Base-by-base conservation (phyloP, 2,329 filamentous ascomycete species). In the Botrytis byssoidea region DNA sequence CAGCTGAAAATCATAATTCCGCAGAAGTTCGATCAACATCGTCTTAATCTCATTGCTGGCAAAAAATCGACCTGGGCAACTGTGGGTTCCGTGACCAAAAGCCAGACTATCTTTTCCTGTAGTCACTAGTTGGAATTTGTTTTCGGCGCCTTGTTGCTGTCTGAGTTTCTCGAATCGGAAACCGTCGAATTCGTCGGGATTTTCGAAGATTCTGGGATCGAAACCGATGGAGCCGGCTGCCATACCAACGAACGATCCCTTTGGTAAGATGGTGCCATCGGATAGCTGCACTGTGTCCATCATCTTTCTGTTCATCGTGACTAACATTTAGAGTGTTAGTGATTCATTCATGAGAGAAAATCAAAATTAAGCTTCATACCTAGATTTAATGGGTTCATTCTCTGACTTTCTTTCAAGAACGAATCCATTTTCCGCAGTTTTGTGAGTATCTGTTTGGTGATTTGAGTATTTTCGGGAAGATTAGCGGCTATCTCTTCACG, bases 41-140 rank as follows among this genome's bases (percentile, higher is more conserved):
- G 81, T 76, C 48, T 84, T 46, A 83, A 79, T 78, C 83, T 81
- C 57, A 80, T 81, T 46, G 78, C 80, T 20, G 81, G 82, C 63
- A 5, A 83, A 80, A 77, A 84, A 85, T 0, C 83, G 78, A 0
- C 84, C 83, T 0, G 84, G 84, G 32, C 84, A 85, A 12, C 83
- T 83, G 69, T 84, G 82, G 55, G 79, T 78, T 35, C 83, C 83
- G 70, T 84, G 80, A 3, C 83, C 83, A 72, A 84, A 85, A 29
- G 73, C 51, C 44, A 81, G 76, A 59, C 77, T 80, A 4, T 80
- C 77, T 48, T 74, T 55, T 29, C 68, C 79, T 6, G 81, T 82
- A 7, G 81, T 80, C 7, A 80, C 80, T 44, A 83, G 79, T 73
- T 83, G 76, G 44, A 71, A 69, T 51, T 72, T 67, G 37, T 73